A percentile compares a stretch with the other conserved stretches of the same genome.
Conservation (phyloP, 2,329 filamentous ascomycete species). For the Didymella sp. region DNA sequence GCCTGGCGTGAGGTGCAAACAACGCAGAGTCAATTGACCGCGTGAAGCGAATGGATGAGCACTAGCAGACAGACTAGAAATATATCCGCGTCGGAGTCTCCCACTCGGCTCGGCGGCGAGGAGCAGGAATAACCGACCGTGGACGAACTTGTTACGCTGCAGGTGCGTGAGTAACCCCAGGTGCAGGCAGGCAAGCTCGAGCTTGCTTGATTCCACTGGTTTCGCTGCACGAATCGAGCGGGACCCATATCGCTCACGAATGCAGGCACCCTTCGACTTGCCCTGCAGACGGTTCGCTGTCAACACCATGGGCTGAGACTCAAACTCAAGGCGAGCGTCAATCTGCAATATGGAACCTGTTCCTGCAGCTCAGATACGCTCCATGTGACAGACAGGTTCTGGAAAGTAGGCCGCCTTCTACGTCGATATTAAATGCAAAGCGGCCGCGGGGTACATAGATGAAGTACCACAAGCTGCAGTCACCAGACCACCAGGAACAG, state of each 20-base stretch:
- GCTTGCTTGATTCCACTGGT: constrained; percentile 8
- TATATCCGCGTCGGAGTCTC: constrained; percentile 26
- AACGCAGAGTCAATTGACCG: constrained; percentile 25
- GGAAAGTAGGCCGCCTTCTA: constrained; percentile 33
- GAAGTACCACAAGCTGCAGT: constrained; percentile 38
- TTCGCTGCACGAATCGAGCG: constrained; percentile 1
- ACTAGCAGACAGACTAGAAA: constrained; percentile 32
- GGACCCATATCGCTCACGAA: constrained; percentile 13
- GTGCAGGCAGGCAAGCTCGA: constrained; percentile 27
- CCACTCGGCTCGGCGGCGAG: constrained; percentile 34
- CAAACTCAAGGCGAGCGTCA: neutral
- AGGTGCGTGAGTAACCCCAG: constrained; percentile 36
- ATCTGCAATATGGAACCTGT: neutral
- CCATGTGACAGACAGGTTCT: constrained; percentile 20
- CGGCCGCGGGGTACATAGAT: constrained; percentile 47
- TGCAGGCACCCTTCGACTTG: constrained; percentile 28
- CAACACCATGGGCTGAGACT: neutral
- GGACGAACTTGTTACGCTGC: constrained; percentile 36
- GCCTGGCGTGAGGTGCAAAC: constrained; percentile 17
- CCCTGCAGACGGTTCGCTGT: constrained; percentile 30
- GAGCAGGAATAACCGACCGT: constrained; percentile 34
- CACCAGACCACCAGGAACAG: constrained; percentile 28
- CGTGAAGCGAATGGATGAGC: constrained; percentile 23
- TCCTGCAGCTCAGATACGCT: constrained; percentile 5
- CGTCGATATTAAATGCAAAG: constrained; percentile 36